Evolutionary conservation across 2,329 filamentous ascomycete genomes (phyloP).

Genomic region (Nemania sp.): DNA sequence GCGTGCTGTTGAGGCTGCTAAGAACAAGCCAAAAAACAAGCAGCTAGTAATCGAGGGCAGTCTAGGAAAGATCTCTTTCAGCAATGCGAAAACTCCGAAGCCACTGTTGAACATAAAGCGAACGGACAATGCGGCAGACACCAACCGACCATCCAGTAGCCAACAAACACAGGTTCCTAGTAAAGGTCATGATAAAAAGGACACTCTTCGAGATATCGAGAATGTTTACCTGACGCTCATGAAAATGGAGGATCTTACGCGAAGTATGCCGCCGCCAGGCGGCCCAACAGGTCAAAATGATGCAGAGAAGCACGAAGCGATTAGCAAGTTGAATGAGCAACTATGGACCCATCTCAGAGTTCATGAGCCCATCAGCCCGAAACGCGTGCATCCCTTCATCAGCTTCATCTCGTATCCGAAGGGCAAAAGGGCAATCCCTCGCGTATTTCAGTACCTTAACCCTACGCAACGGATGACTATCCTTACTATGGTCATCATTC

Average conservation of each 20-base stretch:
- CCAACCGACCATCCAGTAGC: conserved; percentile 54
- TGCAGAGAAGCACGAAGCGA: conserved; percentile 76
- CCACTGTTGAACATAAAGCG: conserved; percentile 95
- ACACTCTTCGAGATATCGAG: conserved; percentile 83
- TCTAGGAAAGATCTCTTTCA: conserved; percentile 97
- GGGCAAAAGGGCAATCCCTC: conserved; percentile 93
- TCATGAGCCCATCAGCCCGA: conserved; percentile 82
- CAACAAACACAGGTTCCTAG: conserved; percentile 42
- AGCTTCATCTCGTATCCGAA: conserved; percentile 92
- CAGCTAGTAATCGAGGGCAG: conserved; percentile 96
- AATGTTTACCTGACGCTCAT: conserved; percentile 85
- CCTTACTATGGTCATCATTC: conserved; percentile 91
- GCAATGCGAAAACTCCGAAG: conserved; percentile 96
- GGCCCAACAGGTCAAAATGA: conserved; percentile 68
- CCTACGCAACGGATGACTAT: conserved; percentile 93
- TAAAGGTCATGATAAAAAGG: conserved; percentile 73
- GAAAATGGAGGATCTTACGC: conserved; percentile 91
- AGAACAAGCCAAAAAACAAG: conserved; percentile 96
- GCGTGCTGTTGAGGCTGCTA: conserved; percentile 93
- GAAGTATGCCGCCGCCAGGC: conserved; percentile 70
- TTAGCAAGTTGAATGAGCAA: conserved; percentile 78
- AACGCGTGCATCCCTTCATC: conserved; percentile 88
- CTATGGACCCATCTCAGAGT: conserved; percentile 90
- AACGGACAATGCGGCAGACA: conserved; percentile 67
- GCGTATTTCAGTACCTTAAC: conserved; percentile 90